phyloP scores from a whole-genome alignment of 2,329 filamentous ascomycete species.

The Cladosporium sp. region DNA sequence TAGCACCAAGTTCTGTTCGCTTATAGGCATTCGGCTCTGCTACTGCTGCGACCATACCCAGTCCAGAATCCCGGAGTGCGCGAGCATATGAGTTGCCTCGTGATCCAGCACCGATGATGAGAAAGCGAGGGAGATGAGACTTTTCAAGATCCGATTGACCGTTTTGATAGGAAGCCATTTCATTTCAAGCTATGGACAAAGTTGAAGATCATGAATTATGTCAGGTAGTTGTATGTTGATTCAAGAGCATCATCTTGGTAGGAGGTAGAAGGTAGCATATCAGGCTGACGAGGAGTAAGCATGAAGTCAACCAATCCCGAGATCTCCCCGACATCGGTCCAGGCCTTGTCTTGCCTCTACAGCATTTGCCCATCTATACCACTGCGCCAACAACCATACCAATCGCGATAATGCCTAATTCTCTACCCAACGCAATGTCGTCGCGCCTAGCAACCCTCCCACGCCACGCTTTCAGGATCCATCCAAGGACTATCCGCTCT shows the following conservation, averaged over 20 bases:
- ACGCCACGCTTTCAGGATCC: no score
- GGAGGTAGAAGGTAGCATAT: background rate
- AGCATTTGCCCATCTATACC: background rate
- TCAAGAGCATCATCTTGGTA: no score
- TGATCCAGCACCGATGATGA: constrained; percentile 78
- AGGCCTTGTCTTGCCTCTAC: background rate
- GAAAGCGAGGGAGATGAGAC: constrained; percentile 47
- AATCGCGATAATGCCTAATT: background rate
- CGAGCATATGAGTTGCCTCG: constrained; percentile 70
- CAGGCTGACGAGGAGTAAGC: constrained; percentile 1
- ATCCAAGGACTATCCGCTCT: no score
- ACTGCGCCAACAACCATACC: background rate
- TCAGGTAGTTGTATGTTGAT: no score
- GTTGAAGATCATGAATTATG: background rate
- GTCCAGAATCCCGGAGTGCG: constrained; percentile 59
- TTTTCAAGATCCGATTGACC: background rate
- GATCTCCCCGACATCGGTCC: no score
- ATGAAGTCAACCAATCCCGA: background rate
- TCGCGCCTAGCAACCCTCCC: background rate
- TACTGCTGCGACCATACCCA: constrained; percentile 68
- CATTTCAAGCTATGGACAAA: background rate
- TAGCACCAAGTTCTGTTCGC: constrained; percentile 62
- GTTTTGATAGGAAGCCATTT: background rate
- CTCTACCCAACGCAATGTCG: background rate
- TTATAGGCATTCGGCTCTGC: constrained; percentile 79